A percentile compares a stretch with the other conserved stretches of the same genome.
Evolutionary conservation across 129 eudicot species (phyloP).

Genomic region (Pseudognaphalium luteoalbum): DNA sequence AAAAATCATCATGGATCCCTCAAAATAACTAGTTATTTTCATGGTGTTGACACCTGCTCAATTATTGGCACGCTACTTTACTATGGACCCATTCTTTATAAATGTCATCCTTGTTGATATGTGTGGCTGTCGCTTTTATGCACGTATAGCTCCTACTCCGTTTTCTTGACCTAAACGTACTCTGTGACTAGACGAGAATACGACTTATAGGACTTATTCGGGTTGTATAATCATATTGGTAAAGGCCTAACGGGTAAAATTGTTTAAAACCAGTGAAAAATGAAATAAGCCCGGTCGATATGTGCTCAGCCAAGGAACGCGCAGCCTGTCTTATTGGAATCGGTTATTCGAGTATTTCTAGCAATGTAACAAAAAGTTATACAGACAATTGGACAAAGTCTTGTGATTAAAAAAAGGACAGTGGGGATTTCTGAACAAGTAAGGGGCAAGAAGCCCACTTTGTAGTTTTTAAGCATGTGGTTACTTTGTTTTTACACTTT

Average conservation of each 20-base stretch:
- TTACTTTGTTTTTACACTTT: background rate
- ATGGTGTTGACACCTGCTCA: conserved; percentile 32
- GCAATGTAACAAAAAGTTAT: background rate
- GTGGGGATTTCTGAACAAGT: background rate
- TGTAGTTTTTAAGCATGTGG: background rate
- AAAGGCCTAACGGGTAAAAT: too few relatives aligned
- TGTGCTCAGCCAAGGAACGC: background rate
- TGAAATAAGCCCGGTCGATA: background rate
- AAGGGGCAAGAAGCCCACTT: background rate
- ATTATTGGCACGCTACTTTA: conserved; percentile 24
- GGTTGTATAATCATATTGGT: background rate
- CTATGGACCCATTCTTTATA: conserved; percentile 24
- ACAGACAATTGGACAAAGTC: background rate
- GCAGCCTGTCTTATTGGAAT: background rate
- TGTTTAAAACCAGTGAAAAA: background rate
- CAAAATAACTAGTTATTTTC: conserved; percentile 12
- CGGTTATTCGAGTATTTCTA: too few relatives aligned
- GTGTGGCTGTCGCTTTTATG: conserved; percentile 21
- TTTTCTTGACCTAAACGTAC: conserved; percentile 5
- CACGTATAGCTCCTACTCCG: background rate
- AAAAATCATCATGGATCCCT: conserved; percentile 29
- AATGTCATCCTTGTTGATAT: conserved; percentile 23
- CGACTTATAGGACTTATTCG: background rate
- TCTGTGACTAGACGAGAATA: background rate
- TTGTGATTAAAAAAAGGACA: background rate